Evolutionary conservation across 768 basidiomycete genomes (phyloP).

Genomic region (Leccinum aurantiacum): DNA sequence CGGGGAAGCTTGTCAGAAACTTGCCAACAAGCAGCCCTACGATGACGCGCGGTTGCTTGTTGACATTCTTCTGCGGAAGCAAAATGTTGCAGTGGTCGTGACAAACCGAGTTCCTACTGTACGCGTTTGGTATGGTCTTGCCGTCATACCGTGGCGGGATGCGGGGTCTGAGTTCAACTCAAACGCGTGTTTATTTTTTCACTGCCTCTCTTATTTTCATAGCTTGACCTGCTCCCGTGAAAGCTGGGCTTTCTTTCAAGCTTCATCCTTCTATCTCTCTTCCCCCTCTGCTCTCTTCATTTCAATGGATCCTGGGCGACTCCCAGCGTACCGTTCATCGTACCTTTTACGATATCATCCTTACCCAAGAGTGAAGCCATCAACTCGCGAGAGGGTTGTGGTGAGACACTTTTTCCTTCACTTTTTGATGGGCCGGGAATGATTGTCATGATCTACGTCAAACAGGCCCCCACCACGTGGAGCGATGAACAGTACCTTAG

Average conservation of each 20-base stretch:
- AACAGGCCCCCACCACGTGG: no score
- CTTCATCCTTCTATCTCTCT: neutral
- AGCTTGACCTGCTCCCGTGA: neutral
- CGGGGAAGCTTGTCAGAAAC: neutral
- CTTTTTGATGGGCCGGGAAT: neutral
- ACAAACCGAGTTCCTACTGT: slow-evolving; percentile 16
- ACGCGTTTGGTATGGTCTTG: slow-evolving; percentile 29
- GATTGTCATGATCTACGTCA: no score
- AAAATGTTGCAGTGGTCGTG: slow-evolving; percentile 15
- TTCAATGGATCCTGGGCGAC: slow-evolving; percentile 16
- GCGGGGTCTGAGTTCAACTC: slow-evolving; percentile 20
- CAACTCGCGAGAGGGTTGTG: slow-evolving; percentile 25
- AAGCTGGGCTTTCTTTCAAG: neutral
- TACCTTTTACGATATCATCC: slow-evolving; percentile 31
- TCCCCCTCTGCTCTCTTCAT: neutral
- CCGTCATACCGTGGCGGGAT: slow-evolving; percentile 28
- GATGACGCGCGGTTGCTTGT: neutral
- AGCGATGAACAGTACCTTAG: no score
- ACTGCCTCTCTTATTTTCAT: slow-evolving; percentile 4
- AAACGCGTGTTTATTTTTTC: slow-evolving; percentile 15
- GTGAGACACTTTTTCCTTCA: slow-evolving; percentile 14
- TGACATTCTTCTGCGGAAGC: slow-evolving; percentile 14
- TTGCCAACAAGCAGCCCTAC: neutral
- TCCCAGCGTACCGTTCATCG: slow-evolving; percentile 32
- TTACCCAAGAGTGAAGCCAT: slow-evolving; percentile 26